Evolutionary conservation across 139 green algal species (phyloP), one percentile per base, ranked within the genome.

Genomic region (Chlamydomonas schloesseri): DNA sequence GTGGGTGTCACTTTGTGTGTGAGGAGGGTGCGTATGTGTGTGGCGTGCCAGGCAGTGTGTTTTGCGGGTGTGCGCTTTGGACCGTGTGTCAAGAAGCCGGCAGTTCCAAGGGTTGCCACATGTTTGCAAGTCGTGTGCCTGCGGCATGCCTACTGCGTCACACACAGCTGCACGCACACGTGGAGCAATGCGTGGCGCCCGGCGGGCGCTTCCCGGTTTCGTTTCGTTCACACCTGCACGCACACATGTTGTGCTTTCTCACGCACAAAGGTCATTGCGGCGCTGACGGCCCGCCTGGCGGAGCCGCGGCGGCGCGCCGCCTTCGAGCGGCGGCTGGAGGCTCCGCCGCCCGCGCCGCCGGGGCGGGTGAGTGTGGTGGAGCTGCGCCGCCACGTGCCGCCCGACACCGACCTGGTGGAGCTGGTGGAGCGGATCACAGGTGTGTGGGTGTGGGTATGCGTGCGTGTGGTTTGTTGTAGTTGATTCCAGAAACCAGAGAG

Each of bases 311-410:
- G 84, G 29, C 76, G 76, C 15, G 17, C 11, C 3, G 73, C 81
- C 47, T 89, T 89, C 34, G 29, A 89, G 75, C 65, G 73, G 24
- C 75, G 84, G 11, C 20, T 89, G 76, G 73, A 72, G 23, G 64
- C 50, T 33, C 21, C 46, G 20, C 33, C 34, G 10, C 42, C 50
- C 67, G 34, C 46, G 20, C 33, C 34, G 10, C 13, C 76, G 10
- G 75, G 71, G 10, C 75, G 84, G 23, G 72, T 89, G 53, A 68
- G 65, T 14, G 84, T 89, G 4, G 76, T 82, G 50, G 84, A 89
- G 71, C 84, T 89, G 67, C 67, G 84, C 17, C 76, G 76, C 29
- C 72, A 72, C 71, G 76, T 85, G 67, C 76, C 84, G 21, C 20
- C 74, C n/a, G 84, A 89, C 69, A 69, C 65, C 3, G 69, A 89